Conservation (phyloP, 768 basidiomycete species). For the Boletus insuetus region DNA sequence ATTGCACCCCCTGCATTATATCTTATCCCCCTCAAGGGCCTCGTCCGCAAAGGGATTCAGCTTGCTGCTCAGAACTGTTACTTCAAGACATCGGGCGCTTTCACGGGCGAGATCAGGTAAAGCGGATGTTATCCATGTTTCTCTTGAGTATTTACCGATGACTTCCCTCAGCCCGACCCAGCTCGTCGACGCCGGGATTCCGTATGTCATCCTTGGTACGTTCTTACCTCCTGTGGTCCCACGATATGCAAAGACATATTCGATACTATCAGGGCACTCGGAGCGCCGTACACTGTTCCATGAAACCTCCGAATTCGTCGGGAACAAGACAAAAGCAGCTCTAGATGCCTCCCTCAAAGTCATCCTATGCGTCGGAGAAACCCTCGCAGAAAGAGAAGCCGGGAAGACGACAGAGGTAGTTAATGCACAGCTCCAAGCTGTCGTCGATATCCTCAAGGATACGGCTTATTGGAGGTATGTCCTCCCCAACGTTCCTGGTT, state of each 20-base stretch:
- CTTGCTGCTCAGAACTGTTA: conserved; percentile 93
- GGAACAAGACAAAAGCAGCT: conserved; percentile 83
- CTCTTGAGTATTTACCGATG: background rate
- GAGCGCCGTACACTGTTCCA: conserved; percentile 93
- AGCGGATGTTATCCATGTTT: conserved; percentile 13
- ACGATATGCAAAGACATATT: background rate
- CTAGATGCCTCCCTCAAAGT: conserved; percentile 73
- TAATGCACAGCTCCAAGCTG: conserved; percentile 77
- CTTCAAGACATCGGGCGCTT: conserved; percentile 81
- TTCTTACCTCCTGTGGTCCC: background rate
- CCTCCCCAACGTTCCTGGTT: background rate
- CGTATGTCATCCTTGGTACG: conserved; percentile 88
- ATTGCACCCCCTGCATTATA: conserved; percentile 91
- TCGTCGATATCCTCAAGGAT: conserved; percentile 54
- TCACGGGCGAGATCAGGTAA: conserved; percentile 95
- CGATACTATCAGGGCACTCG: conserved; percentile 70
- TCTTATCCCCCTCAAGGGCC: conserved; percentile 66
- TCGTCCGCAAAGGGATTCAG: conserved; percentile 63
- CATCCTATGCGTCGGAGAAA: conserved; percentile 97
- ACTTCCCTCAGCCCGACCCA: conserved; percentile 61
- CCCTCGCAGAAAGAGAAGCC: conserved; percentile 81
- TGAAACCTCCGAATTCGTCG: conserved; percentile 81
- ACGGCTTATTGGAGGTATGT: conserved; percentile 77
- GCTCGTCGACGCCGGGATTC: conserved; percentile 81
- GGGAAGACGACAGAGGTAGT: conserved; percentile 77